These are phyloP conservation scores for Cryptosporidium sp. DNA, from an alignment of 169 alveolate genomes.

Conservation along the genomic window DNA sequence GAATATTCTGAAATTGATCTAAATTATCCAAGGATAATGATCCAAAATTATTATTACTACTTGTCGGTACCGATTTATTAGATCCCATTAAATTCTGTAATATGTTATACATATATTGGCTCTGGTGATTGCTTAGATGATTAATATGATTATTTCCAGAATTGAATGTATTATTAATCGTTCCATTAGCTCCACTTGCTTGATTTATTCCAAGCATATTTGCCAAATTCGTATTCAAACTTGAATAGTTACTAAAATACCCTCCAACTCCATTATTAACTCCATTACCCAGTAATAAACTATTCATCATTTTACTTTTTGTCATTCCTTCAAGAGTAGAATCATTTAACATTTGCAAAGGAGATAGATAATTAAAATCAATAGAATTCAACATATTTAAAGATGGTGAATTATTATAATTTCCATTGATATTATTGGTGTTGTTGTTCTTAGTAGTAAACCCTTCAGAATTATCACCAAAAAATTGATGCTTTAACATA, in stretches of 20 bases:
- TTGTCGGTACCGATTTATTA: not conserved
- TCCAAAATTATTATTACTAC: not conserved
- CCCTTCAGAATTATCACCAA: not conserved
- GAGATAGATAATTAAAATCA: not conserved
- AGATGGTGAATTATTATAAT: not conserved
- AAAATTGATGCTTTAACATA: not conserved
- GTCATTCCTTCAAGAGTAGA: not conserved
- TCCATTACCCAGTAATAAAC: not conserved
- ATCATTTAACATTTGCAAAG: not conserved
- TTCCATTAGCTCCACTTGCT: not conserved
- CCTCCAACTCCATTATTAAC: not conserved
- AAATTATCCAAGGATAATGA: not conserved
- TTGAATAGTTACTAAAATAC: not conserved
- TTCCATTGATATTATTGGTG: not conserved
- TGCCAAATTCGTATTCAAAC: not conserved
- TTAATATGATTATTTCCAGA: not conserved
- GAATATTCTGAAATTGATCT: slow-evolving; percentile 3
- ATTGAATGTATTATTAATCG: not conserved
- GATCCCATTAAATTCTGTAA: not conserved
- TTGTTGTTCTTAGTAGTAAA: not conserved
- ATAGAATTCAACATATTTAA: not conserved
- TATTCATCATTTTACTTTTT: not conserved
- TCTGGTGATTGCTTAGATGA: not conserved
- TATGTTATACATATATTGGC: not conserved
- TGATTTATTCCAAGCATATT: slow-evolving; percentile 4